phyloP scores from a whole-genome alignment of 768 basidiomycete genomes.

The Mycena latifolia region DNA sequence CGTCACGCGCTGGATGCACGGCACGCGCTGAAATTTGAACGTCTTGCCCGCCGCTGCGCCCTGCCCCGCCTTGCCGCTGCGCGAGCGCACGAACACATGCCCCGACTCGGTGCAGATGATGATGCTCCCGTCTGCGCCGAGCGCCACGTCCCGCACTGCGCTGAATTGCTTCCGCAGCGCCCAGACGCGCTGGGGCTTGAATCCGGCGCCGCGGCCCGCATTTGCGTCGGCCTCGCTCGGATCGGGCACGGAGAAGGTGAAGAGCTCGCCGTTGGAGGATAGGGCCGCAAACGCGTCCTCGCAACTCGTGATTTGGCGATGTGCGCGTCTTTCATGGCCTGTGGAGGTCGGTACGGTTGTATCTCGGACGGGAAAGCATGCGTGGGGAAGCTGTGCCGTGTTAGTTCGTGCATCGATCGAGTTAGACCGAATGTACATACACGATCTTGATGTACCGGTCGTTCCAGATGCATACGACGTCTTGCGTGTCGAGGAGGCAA shows the following conservation, averaged over 20 bases:
- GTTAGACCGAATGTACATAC: constrained; percentile 52
- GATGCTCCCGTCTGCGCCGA: constrained; percentile 89
- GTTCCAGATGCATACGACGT: constrained; percentile 88
- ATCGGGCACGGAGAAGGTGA: constrained; percentile 73
- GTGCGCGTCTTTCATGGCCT: constrained; percentile 70
- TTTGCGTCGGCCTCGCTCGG: constrained; percentile 47
- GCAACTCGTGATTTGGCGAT: constrained; percentile 83
- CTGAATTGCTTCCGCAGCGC: constrained; percentile 89
- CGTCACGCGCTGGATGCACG: constrained; percentile 87
- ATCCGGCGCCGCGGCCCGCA: constrained; percentile 46
- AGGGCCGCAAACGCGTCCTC: constrained; percentile 88
- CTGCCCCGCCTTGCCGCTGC: constrained; percentile 55
- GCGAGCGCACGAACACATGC: constrained; percentile 89
- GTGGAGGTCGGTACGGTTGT: constrained; percentile 84
- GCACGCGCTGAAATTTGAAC: constrained; percentile 84
- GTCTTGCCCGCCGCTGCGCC: constrained; percentile 53
- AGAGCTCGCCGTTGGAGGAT: constrained; percentile 91
- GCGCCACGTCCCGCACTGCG: constrained; percentile 90
- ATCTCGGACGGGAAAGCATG: constrained; percentile 84
- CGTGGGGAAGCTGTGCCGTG: constrained; percentile 72
- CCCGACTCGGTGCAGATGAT: constrained; percentile 96
- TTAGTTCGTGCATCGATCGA: not conserved
- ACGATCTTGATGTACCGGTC: constrained; percentile 81
- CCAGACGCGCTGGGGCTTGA: constrained; percentile 94
- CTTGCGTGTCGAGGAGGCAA: constrained; percentile 81